Evolutionary conservation across 345 rosid species (phyloP), one percentile per base, ranked within the genome.

Genomic region (Hibiscus mutabilis): DNA sequence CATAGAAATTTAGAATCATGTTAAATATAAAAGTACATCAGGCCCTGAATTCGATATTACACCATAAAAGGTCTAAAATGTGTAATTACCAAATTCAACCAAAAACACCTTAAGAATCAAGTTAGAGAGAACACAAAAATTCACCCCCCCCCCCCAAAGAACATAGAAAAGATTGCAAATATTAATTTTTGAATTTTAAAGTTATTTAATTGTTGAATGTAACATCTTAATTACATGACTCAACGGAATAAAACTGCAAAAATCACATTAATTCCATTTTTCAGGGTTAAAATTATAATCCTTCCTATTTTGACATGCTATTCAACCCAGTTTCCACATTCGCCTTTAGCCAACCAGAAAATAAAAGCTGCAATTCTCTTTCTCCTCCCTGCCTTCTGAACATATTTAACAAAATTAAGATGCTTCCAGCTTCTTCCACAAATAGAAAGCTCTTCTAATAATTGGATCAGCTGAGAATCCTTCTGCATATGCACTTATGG

Each of bases 401-500:
- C 21, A 53, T 19, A 53, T n/a, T 53, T 18, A 6, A 6, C 8
- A 56, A 53, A 11, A 56, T 57, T 27, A 57, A 24, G 16, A 15
- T 12, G 61, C 33, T 57, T 57, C 61, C 2, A 57, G n/a, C 33
- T 57, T 57, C 61, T 57, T 57, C 61, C 61, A 57, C 61, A 57
- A 24, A 57, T 57, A 57, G 7, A 57, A 24, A 24, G 61, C 61
- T 57, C 61, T 24, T 57, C 61, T 57, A 5, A 57, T 57, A 22
- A 57, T 57, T 24, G 61, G 87, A 77, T 91, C 96, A 25, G 92
- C 90, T n/a, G 97, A 90, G 66, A 84, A 92, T 42, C 99, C 99
- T 82, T 95, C 93, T 4, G 97, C 97, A 65, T 90, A 90, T 18
- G 94, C 92, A 12, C 92, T 82, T 19, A 95, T 83, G 10, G 99